Conservation (phyloP, 306 rosid species). For the Quercus variabilis region DNA sequence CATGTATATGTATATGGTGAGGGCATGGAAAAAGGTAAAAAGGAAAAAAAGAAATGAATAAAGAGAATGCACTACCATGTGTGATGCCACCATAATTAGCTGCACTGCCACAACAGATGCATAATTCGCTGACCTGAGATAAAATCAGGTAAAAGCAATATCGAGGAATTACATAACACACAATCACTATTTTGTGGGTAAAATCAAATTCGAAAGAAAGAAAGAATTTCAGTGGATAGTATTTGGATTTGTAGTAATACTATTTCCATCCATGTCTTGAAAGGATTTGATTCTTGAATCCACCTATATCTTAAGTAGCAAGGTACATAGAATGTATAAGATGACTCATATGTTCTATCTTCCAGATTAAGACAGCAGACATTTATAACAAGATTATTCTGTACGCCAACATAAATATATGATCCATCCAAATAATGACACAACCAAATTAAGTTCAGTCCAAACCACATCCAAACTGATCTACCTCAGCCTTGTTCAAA, state of each 20-base stretch:
- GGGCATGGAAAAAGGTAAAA: slow-evolving; percentile 3
- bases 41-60: slow-evolving; percentile 12
- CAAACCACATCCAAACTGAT: not conserved
- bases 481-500: not conserved
- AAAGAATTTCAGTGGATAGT: not conserved
- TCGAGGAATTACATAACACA: not conserved
- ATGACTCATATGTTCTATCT: not conserved
- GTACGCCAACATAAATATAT: not conserved
- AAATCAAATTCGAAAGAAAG: not conserved
- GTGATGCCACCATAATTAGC: slow-evolving; percentile 75
- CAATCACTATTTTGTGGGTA: not conserved
- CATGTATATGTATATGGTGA: not conserved
- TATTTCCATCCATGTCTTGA: not conserved
- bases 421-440: not conserved
- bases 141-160: slow-evolving; percentile 17
- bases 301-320: not conserved
- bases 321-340: not conserved
- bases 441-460: not conserved
- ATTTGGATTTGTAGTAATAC: not conserved
- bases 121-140: slow-evolving; percentile 78
- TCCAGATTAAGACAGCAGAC: not conserved
- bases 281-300: not conserved
- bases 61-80: slow-evolving; percentile 65
- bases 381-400: not conserved
- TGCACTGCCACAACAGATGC: slow-evolving; percentile 86